Evolutionary conservation across 1,139 yeast species (phyloP).

Genomic region (Spathaspora sp.): DNA sequence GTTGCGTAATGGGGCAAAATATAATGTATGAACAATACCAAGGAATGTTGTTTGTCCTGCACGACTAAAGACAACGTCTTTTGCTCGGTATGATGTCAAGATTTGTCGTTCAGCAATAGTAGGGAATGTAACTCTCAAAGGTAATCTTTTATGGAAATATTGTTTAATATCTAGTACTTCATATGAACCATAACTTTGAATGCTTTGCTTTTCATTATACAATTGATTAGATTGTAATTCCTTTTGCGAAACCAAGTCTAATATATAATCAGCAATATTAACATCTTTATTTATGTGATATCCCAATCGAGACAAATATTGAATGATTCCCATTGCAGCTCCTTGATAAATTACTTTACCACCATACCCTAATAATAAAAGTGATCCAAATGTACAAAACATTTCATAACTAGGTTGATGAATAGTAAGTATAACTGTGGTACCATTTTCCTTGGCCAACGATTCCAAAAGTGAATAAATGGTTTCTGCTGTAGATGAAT

Average conservation of each 20-base stretch:
- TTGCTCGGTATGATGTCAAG: constrained; percentile 55
- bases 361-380: constrained; percentile 68
- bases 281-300: constrained; percentile 53
- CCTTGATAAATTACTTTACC: constrained; percentile 72
- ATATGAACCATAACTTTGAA: constrained; percentile 4
- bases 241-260: constrained; percentile 65
- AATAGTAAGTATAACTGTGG: constrained; percentile 74
- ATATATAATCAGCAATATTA: constrained; percentile 70
- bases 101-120: constrained; percentile 35
- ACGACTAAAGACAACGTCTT: constrained; percentile 64
- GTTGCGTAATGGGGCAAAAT: constrained; percentile 63
- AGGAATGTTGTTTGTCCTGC: constrained; percentile 65
- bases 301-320: constrained; percentile 47
- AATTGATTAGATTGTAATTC: constrained; percentile 19
- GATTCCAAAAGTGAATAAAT: constrained; percentile 59
- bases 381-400: constrained; percentile 61
- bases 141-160: constrained; percentile 21
- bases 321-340: constrained; percentile 34
- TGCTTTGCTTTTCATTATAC: constrained; percentile 6
- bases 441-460: constrained; percentile 54
- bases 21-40: constrained; percentile 66
- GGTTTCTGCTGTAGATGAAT: constrained; percentile 70
- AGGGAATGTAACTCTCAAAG: constrained; percentile 25
- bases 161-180: constrained; percentile 19
- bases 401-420: constrained; percentile 80